Percentiles rank a stretch among this genome's conserved stretches.
These are phyloP conservation scores for Oligophagozyma castellii DNA, from an alignment of 1,139 yeast genomes.

Conservation along the genomic window DNA sequence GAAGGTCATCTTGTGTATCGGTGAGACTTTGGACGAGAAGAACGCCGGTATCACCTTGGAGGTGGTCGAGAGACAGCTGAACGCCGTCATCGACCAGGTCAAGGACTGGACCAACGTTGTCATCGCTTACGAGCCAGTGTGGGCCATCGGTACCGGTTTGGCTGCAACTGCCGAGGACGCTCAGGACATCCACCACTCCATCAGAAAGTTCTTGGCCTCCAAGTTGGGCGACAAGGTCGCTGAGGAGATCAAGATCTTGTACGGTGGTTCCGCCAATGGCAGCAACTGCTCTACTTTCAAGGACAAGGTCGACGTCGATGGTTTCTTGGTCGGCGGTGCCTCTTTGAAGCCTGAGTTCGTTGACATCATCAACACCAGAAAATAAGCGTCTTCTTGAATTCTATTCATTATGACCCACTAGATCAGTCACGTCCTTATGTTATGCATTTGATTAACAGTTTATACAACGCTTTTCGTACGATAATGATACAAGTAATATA, in stretches of 20 bases:
- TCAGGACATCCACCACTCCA: slow-evolving; percentile 81
- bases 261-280: slow-evolving; percentile 99
- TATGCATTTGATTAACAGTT: slow-evolving; percentile 3
- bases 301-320: slow-evolving; percentile 90
- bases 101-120: slow-evolving; percentile 89
- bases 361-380: slow-evolving; percentile 87
- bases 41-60: slow-evolving; percentile 74
- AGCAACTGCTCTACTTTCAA: slow-evolving; percentile 83
- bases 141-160: slow-evolving; percentile 99
- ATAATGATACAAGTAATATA: slow-evolving; percentile 2
- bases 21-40: slow-evolving; percentile 94
- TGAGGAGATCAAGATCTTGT: slow-evolving; percentile 71
- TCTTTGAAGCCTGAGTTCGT: slow-evolving; percentile 95
- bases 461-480: slow-evolving; percentile 2
- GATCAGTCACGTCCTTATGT: slow-evolving; percentile 3
- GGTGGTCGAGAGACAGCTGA: slow-evolving; percentile 81
- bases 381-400: slow-evolving; percentile 33
- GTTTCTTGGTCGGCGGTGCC: slow-evolving; percentile 99
- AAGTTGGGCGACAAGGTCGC: slow-evolving; percentile 74
- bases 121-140: slow-evolving; percentile 97
- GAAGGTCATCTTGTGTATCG: slow-evolving; percentile 88
- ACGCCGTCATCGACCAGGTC: slow-evolving; percentile 73
- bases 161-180: slow-evolving; percentile 99
- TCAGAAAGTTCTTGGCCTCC: slow-evolving; percentile 69
- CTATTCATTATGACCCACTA: neutral